These are phyloP conservation scores for Nemania sp. DNA, from an alignment of 2,329 filamentous ascomycete genomes.

Conservation along the genomic window DNA sequence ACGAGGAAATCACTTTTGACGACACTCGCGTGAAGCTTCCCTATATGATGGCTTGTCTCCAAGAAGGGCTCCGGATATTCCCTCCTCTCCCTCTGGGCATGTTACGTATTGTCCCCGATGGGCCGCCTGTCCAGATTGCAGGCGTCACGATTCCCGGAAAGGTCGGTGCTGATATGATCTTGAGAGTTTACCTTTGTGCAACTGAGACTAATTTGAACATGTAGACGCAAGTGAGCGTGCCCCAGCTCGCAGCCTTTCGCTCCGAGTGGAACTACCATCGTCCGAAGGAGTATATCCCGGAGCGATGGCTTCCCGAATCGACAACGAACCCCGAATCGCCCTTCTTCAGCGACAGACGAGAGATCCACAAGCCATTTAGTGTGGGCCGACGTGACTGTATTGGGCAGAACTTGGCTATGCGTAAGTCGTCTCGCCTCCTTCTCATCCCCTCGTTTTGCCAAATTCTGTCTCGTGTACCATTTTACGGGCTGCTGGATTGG, in stretches of 20 bases:
- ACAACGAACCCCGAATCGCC: conserved; percentile 30
- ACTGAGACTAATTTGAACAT: conserved; percentile 13
- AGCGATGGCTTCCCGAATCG: conserved; percentile 35
- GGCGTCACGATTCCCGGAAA: conserved; percentile 34
- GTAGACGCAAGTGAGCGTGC: conserved; percentile 34
- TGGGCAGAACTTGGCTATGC: conserved; percentile 33
- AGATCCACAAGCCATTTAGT: conserved; percentile 34
- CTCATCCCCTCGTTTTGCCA: no score
- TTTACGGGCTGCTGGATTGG: no score
- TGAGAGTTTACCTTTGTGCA: not conserved
- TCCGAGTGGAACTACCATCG: conserved; percentile 34
- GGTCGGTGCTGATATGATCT: conserved; percentile 18
- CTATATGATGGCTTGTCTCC: conserved; percentile 35
- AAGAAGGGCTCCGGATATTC: conserved; percentile 35
- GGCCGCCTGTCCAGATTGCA: conserved; percentile 30
- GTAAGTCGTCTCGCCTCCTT: conserved; percentile 13
- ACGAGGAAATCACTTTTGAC: conserved; percentile 49
- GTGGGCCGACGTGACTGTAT: conserved; percentile 35
- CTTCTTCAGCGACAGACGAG: conserved; percentile 35
- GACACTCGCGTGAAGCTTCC: conserved; percentile 36
- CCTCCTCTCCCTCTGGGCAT: conserved; percentile 34
- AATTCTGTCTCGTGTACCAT: no score
- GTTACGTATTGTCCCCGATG: conserved; percentile 30
- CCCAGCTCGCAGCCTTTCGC: conserved; percentile 35
- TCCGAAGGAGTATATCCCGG: conserved; percentile 33